Percentiles rank a stretch among this genome's conserved stretches.
Conservation (phyloP, 805 yeast genomes). For the Martiniozyma abietophila region DNA sequence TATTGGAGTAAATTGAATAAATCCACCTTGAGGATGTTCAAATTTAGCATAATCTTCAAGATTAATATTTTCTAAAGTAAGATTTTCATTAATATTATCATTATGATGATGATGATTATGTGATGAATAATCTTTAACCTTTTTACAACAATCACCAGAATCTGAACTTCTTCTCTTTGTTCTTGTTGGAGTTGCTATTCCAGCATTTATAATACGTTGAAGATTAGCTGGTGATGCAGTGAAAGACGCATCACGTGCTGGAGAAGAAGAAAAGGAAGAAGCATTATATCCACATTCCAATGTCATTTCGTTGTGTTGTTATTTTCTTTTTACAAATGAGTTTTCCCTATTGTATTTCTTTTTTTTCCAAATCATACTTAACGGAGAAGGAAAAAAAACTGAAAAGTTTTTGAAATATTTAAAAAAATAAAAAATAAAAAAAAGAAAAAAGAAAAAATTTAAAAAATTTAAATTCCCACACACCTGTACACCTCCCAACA, state of each 20-base stretch:
- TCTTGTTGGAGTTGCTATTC: constrained; percentile 18
- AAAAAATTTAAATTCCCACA: no score
- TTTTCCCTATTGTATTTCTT: no score
- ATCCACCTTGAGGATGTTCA: constrained; percentile 55
- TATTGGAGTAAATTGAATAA: constrained; percentile 52
- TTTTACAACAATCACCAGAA: constrained; percentile 24
- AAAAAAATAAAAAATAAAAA: no score
- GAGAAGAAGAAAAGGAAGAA: no score
- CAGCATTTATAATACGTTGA: constrained; percentile 12
- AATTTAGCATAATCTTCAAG: constrained; percentile 45
- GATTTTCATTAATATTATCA: constrained; percentile 9
- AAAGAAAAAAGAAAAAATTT: no score
- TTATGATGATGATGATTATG: constrained; percentile 19
- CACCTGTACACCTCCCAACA: no score
- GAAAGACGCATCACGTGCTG: not conserved
- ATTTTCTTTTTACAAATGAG: no score
- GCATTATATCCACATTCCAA: no score
- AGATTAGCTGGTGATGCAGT: not conserved
- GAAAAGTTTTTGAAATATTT: no score
- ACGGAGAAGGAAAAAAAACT: no score
- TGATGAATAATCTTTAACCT: constrained; percentile 19
- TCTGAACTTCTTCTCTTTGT: constrained; percentile 31
- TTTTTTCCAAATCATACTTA: no score
- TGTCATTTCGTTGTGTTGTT: no score
- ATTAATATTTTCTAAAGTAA: constrained; percentile 23